phyloP scores from a whole-genome alignment of 495 filamentous ascomycete genomes.

The Geoglossum glabrum region DNA sequence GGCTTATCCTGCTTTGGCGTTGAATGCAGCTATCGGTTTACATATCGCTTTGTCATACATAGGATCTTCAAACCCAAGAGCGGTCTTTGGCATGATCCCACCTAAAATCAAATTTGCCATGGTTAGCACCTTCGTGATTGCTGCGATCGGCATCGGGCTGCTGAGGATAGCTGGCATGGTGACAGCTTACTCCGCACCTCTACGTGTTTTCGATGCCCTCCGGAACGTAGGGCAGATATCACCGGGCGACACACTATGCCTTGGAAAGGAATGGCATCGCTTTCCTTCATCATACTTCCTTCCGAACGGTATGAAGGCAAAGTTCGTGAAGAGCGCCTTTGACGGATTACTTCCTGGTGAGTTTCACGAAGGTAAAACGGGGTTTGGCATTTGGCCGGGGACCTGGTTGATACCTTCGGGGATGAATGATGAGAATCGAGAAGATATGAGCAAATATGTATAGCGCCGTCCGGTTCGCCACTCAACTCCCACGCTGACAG shows the following conservation, averaged over 20 bases:
- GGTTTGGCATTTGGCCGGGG: conserved; percentile 43
- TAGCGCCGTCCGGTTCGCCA: conserved; percentile 12
- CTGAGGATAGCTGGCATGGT: conserved; percentile 63
- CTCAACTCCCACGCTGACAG: conserved; percentile 1
- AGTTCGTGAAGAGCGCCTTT: conserved; percentile 81
- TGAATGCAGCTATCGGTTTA: conserved; percentile 73
- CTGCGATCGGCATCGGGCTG: conserved; percentile 40
- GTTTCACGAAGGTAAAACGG: conserved; percentile 50
- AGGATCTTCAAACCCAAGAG: conserved; percentile 43
- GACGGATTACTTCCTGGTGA: conserved; percentile 76
- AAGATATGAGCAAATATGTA: conserved; percentile 77
- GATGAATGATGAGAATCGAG: conserved; percentile 83
- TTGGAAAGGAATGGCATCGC: conserved; percentile 97
- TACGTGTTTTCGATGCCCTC: conserved; percentile 48
- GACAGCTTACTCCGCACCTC: conserved; percentile 67
- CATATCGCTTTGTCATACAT: conserved; percentile 55
- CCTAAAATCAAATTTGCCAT: conserved; percentile 42
- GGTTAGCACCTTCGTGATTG: conserved; percentile 32
- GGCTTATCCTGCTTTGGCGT: conserved; percentile 75
- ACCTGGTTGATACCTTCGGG: conserved; percentile 64
- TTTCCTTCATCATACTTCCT: conserved; percentile 89
- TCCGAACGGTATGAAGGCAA: conserved; percentile 55
- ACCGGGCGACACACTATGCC: conserved; percentile 53
- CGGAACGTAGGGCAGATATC: conserved; percentile 27
- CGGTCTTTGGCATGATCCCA: conserved; percentile 42